Evolutionary conservation across 176 grass and related monocot species (phyloP).

Genomic region (Areca catechu): DNA sequence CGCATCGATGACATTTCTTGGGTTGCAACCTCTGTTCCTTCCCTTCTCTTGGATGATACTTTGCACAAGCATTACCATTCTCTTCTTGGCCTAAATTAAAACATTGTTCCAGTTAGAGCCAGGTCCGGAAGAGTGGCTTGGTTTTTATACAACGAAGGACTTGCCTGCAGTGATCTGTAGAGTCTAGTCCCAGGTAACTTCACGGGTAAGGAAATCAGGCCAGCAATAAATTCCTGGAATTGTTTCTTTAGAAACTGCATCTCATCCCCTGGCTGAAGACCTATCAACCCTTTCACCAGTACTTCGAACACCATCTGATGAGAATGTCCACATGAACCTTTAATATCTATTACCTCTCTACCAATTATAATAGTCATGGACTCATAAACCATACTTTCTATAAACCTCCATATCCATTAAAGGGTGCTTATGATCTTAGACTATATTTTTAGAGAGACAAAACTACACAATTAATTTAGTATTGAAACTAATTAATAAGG

Average conservation of each 20-base stretch:
- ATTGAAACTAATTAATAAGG: conserved; percentile 21
- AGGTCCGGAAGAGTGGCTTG: no score
- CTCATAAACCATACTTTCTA: no score
- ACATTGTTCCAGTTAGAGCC: no score
- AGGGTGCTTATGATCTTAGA: no score
- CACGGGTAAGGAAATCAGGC: conserved; percentile 83
- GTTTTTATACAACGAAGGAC: background rate
- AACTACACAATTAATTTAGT: conserved; percentile 29
- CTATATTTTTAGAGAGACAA: background rate
- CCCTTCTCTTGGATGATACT: conserved; percentile 84
- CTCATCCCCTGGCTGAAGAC: conserved; percentile 66
- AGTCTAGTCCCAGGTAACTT: conserved; percentile 86
- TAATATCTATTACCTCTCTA: no score
- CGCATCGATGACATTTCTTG: conserved; percentile 56
- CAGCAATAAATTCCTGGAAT: conserved; percentile 96
- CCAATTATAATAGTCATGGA: no score
- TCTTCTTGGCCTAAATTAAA: conserved; percentile 74
- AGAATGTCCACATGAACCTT: no score
- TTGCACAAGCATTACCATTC: conserved; percentile 64
- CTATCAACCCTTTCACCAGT: conserved; percentile 76
- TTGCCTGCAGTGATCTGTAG: conserved; percentile 79
- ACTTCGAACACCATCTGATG: conserved; percentile 84
- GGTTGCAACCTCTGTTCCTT: background rate
- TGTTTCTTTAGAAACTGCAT: conserved; percentile 85
- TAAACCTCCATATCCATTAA: no score